These are phyloP conservation scores for Fusarium humuli DNA, from an alignment of 2,329 filamentous ascomycete genomes.

Conservation along the genomic window DNA sequence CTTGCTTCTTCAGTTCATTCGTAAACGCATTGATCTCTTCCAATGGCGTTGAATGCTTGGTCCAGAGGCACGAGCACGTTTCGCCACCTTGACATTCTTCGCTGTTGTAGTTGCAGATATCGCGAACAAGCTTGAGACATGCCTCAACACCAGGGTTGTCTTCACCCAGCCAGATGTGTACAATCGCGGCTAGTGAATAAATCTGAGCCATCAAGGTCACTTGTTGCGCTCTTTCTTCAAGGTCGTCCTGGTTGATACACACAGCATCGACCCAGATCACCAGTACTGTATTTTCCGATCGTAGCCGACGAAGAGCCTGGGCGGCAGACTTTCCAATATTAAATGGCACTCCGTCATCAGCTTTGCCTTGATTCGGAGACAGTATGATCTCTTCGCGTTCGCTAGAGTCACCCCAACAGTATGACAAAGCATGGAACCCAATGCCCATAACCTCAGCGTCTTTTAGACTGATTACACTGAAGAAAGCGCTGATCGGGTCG, in stretches of 20 bases:
- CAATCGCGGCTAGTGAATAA: conserved; percentile 7
- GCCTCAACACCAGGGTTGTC: conserved; percentile 8
- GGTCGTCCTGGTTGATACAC: conserved; percentile 40
- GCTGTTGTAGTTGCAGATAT: conserved; percentile 30
- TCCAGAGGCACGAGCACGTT: conserved; percentile 8
- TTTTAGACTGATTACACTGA: conserved; percentile 5
- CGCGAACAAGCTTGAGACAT: conserved; percentile 17
- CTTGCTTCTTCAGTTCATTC: not conserved
- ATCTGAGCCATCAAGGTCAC: conserved; percentile 35
- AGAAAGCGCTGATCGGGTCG: conserved; percentile 11
- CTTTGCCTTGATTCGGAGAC: accelerated
- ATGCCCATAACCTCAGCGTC: not conserved
- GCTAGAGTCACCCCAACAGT: conserved; percentile 30
- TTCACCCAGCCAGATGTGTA: conserved; percentile 35
- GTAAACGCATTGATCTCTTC: not conserved
- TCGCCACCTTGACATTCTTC: conserved; percentile 8
- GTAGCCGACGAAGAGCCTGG: conserved; percentile 11
- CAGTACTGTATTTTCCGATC: not conserved
- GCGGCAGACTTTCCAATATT: conserved; percentile 24
- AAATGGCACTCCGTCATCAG: not conserved
- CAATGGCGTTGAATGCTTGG: not conserved
- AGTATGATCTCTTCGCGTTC: conserved; percentile 16
- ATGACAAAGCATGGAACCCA: conserved; percentile 26
- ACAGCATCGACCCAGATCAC: conserved; percentile 40
- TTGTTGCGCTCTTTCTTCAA: conserved; percentile 33